These are phyloP conservation scores for Xylaria sp. DNA, from an alignment of 2,329 filamentous ascomycete species.

Conservation along the genomic window DNA sequence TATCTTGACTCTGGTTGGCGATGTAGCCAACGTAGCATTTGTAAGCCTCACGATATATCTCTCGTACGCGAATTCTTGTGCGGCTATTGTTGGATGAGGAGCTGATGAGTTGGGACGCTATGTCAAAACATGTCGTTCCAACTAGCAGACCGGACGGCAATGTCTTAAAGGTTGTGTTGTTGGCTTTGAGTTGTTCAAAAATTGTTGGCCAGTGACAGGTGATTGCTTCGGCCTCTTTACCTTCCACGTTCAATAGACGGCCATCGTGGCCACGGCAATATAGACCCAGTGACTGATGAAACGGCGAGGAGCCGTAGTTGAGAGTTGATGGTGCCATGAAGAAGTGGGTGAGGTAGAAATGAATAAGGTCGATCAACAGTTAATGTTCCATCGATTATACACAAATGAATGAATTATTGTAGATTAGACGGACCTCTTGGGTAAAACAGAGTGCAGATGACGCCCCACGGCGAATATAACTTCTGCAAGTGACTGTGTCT, in stretches of 20 bases:
- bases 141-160: not conserved
- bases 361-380: not conserved
- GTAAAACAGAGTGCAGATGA: not conserved
- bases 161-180: not conserved
- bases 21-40: slow-evolving; percentile 15
- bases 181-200: not conserved
- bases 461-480: not conserved
- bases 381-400: not conserved
- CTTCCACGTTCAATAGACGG: slow-evolving; percentile 14
- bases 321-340: slow-evolving; percentile 12
- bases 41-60: slow-evolving; percentile 12
- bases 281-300: slow-evolving; percentile 5
- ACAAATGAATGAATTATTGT: not conserved
- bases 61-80: slow-evolving; percentile 2
- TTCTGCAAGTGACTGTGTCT: not conserved
- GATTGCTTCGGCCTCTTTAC: not conserved
- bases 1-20: not conserved
- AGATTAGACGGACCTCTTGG: not conserved
- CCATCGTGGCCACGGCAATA: slow-evolving; percentile 15
- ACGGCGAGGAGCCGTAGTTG: slow-evolving; percentile 15
- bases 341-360: too few relatives aligned
- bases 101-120: not conserved
- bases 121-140: not conserved
- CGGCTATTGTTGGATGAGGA: not conserved
- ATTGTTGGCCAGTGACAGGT: slow-evolving; percentile 5